Conservation (phyloP, 2,329 filamentous ascomycete species). For the Drechslerella dactyloides region DNA sequence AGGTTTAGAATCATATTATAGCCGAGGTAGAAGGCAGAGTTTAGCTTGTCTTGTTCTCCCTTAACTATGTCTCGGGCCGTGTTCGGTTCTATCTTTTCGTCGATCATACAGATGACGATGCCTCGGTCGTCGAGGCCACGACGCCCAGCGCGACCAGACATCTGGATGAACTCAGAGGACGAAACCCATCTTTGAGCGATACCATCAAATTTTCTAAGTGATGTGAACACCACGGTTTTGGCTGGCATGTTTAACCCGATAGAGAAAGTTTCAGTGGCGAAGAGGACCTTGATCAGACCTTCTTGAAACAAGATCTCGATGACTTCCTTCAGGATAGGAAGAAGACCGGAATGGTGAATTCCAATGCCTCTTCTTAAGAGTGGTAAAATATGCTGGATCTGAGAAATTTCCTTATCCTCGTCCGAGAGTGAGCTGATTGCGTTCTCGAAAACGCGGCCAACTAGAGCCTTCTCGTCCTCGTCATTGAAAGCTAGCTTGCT, state of each 20-base stretch:
- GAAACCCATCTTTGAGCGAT: constrained; percentile 80
- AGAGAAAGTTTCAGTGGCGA: constrained; percentile 97
- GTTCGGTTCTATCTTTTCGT: constrained; percentile 92
- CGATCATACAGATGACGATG: constrained; percentile 99
- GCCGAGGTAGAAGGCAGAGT: constrained; percentile 95
- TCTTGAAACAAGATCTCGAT: constrained; percentile 99
- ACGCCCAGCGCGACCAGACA: constrained; percentile 96
- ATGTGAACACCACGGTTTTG: constrained; percentile 98
- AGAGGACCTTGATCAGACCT: constrained; percentile 94
- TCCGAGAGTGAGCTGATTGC: constrained; percentile 92
- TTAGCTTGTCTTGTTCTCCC: constrained; percentile 93
- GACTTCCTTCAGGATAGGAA: constrained; percentile 96
- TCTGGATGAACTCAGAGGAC: constrained; percentile 95
- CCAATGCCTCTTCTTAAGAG: constrained; percentile 89
- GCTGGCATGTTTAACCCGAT: constrained; percentile 99
- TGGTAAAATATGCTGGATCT: constrained; percentile 88
- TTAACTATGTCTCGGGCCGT: constrained; percentile 95
- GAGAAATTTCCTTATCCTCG: constrained; percentile 84
- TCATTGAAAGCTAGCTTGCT: constrained; percentile 91
- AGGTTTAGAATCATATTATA: constrained; percentile 99
- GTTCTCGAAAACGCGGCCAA: constrained; percentile 89
- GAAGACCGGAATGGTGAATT: constrained; percentile 92
- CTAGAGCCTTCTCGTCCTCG: constrained; percentile 92
- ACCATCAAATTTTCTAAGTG: constrained; percentile 93
- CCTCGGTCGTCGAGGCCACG: constrained; percentile 96